These are phyloP conservation scores for Dichomitus squalens DNA, from an alignment of 1,284 basidiomycete genomes.

Conservation along the genomic window DNA sequence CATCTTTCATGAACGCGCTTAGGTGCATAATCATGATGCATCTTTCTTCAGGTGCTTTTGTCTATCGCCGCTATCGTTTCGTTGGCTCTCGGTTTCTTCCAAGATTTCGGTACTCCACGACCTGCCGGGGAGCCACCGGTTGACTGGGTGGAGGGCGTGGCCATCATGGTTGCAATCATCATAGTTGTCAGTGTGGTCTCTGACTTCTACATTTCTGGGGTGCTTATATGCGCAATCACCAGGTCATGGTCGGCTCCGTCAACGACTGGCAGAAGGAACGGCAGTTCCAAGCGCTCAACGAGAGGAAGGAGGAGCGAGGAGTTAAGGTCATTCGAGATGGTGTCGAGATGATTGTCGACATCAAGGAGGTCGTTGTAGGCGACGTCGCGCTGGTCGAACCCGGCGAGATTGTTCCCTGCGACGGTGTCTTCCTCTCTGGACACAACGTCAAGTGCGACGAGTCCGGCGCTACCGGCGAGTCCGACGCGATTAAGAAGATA, in stretches of 20 bases:
- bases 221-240: background rate
- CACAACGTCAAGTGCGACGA: constrained; percentile 98
- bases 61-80: constrained; percentile 92
- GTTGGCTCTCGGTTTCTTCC: constrained; percentile 92
- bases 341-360: constrained; percentile 77
- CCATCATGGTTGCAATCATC: constrained; percentile 88
- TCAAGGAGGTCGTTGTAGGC: constrained; percentile 92
- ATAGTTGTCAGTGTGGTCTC: constrained; percentile 69
- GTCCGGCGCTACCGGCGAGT: constrained; percentile 95
- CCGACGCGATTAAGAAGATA: constrained; percentile 91
- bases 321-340: constrained; percentile 93
- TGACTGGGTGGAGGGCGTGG: constrained; percentile 99
- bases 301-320: constrained; percentile 93
- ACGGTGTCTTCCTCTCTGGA: constrained; percentile 91
- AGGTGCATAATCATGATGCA: background rate
- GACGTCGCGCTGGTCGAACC: constrained; percentile 93
- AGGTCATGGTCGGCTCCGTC: constrained; percentile 85
- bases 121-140: constrained; percentile 65
- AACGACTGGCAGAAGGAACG: constrained; percentile 98
- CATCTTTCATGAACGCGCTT: background rate
- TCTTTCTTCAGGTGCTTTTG: constrained; percentile 69
- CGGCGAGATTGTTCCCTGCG: constrained; percentile 94
- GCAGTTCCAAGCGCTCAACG: constrained; percentile 92
- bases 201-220: background rate
- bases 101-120: constrained; percentile 81